A percentile compares a stretch with the other conserved stretches of the same genome.
Conservation (phyloP, 148 eudicot species). For the Fallopia convolvulus region DNA sequence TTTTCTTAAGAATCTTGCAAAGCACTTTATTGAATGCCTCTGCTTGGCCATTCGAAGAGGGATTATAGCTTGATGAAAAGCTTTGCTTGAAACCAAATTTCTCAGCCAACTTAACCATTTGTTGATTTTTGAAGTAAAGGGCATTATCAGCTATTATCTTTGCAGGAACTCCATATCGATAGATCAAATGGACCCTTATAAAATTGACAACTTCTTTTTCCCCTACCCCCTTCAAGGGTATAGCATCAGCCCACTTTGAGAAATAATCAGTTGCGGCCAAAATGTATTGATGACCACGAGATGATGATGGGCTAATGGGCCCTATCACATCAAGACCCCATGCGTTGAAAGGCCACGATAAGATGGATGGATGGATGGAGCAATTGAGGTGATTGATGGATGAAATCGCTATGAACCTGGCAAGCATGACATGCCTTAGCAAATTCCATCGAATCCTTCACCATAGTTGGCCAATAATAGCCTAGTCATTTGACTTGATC, state of each 20-base stretch:
- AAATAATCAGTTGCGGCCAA: background rate
- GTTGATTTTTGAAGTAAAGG: background rate
- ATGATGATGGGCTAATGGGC: background rate
- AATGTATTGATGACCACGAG: background rate
- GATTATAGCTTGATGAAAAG: background rate
- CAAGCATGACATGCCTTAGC: background rate
- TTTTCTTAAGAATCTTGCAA: background rate
- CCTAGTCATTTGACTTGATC: background rate
- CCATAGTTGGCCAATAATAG: background rate
- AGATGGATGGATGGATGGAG: background rate
- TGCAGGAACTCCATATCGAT: background rate
- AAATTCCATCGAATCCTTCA: background rate
- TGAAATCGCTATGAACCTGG: background rate
- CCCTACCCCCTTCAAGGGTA: background rate
- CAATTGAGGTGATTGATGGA: background rate
- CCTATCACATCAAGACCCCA: background rate
- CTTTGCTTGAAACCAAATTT: background rate
- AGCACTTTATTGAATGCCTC: background rate
- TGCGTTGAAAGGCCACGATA: background rate
- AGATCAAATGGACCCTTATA: background rate
- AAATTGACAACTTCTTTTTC: background rate
- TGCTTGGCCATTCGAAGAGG: background rate
- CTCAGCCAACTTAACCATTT: background rate
- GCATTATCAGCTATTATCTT: background rate
- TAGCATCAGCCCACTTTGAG: background rate